Conservation (phyloP, 129 eudicot species). For the Tagetes erecta region DNA sequence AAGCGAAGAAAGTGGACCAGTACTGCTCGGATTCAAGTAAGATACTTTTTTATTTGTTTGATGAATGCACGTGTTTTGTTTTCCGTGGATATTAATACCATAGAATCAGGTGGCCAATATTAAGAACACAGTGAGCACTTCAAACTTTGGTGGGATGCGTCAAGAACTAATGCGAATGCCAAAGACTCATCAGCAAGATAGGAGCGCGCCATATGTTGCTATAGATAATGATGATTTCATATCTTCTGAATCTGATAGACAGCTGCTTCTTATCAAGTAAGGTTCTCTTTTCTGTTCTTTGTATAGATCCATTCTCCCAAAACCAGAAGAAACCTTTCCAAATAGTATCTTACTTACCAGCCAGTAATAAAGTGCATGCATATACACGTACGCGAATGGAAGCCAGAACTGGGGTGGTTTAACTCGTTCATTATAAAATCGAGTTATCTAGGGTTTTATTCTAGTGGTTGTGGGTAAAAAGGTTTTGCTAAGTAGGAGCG, state of each 20-base stretch:
- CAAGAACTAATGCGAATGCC: slow-evolving; percentile 86
- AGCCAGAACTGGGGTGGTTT: neutral
- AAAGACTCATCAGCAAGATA: slow-evolving; percentile 53
- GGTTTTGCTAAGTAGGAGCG: neutral
- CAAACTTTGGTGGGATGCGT: slow-evolving; percentile 57
- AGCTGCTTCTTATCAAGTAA: slow-evolving; percentile 73
- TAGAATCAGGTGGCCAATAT: slow-evolving; percentile 60
- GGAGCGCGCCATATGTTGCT: slow-evolving; percentile 44
- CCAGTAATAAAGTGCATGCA: neutral
- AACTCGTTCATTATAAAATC: neutral
- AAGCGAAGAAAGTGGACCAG: slow-evolving; percentile 79
- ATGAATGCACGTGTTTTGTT: neutral
- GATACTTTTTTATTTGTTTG: neutral
- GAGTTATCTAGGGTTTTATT: neutral
- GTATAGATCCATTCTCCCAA: neutral
- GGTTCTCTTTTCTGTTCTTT: neutral
- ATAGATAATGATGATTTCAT: slow-evolving; percentile 75
- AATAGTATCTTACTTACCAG: neutral
- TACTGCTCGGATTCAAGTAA: slow-evolving; percentile 74
- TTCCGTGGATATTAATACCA: neutral
- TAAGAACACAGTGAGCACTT: slow-evolving; percentile 55
- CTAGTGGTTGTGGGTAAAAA: neutral
- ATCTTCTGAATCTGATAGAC: slow-evolving; percentile 73
- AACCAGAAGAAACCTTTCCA: neutral
- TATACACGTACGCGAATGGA: slow-evolving; percentile 2